Conservation (phyloP, 225 moss, liverwort and hornwort genomes). For the Bryum argenteum region DNA sequence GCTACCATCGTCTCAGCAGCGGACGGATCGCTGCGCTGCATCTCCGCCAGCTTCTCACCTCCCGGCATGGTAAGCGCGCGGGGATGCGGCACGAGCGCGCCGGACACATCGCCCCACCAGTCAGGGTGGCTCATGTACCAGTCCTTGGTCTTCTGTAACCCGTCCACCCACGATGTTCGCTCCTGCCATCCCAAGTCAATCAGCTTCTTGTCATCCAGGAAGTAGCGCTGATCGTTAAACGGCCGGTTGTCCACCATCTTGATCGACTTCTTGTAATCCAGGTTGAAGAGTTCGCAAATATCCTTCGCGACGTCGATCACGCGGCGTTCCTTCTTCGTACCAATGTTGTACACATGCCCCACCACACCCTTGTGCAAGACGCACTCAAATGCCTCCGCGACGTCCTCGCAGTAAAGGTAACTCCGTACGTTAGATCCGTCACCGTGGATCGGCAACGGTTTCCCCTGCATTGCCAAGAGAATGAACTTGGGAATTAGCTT, state of each 20-base stretch:
- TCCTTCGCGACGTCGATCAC: conserved; percentile 54
- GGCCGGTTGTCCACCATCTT: conserved; percentile 59
- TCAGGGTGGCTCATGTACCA: conserved; percentile 54
- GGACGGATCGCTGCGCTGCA: conserved; percentile 30
- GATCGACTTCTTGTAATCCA: conserved; percentile 51
- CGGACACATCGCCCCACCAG: conserved; percentile 61
- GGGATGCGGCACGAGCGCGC: conserved; percentile 52
- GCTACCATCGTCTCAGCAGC: neutral
- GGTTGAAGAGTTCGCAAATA: conserved; percentile 46
- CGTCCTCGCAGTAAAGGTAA: conserved; percentile 52
- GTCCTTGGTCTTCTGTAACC: conserved; percentile 50
- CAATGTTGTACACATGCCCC: conserved; percentile 56
- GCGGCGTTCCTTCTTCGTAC: conserved; percentile 52
- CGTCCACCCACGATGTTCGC: conserved; percentile 49
- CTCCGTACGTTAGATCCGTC: conserved; percentile 55
- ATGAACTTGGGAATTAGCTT: conserved; percentile 61
- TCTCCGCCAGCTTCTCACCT: conserved; percentile 41
- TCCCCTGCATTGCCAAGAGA: conserved; percentile 51
- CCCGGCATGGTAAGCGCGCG: conserved; percentile 46
- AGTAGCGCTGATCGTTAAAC: conserved; percentile 57
- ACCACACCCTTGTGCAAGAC: conserved; percentile 51
- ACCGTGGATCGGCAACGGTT: conserved; percentile 51
- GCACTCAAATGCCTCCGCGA: conserved; percentile 56
- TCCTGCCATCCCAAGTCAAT: conserved; percentile 56
- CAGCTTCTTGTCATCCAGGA: conserved; percentile 53